Evolutionary conservation across 2,329 filamentous ascomycete species (phyloP).

Genomic region (Colletotrichum eremochloae): DNA sequence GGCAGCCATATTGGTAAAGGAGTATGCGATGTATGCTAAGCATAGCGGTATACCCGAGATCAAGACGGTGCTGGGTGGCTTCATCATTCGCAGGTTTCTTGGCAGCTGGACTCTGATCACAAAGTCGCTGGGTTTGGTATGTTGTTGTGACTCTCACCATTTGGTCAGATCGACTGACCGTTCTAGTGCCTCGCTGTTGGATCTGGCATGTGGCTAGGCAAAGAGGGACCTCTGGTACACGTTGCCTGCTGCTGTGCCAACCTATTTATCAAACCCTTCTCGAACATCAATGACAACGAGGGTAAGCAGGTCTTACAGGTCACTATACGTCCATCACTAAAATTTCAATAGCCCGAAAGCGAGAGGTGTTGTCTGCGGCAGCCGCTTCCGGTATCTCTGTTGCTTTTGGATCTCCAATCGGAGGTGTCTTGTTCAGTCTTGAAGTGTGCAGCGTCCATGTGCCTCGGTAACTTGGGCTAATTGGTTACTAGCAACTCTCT

Average conservation of each 20-base stretch:
- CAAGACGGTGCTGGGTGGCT: conserved; percentile 94
- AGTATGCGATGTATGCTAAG: conserved; percentile 88
- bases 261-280: conserved; percentile 90
- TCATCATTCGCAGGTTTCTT: conserved; percentile 90
- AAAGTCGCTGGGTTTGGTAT: conserved; percentile 88
- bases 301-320: conserved; percentile 60
- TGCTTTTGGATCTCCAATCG: conserved; percentile 93
- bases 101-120: conserved; percentile 89
- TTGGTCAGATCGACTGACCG: conserved; percentile 45
- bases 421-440: conserved; percentile 94
- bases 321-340: not conserved
- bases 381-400: conserved; percentile 94
- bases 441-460: conserved; percentile 66
- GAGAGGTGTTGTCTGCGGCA: conserved; percentile 92
- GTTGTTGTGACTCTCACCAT: conserved; percentile 45
- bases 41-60: conserved; percentile 98
- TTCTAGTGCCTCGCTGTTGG: conserved; percentile 87
- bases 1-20: conserved; percentile 83
- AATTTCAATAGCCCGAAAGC: conserved; percentile 78
- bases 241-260: conserved; percentile 98
- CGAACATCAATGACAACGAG: conserved; percentile 87
- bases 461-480: conserved; percentile 23
- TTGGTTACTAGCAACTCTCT: conserved; percentile 78
- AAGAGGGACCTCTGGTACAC: conserved; percentile 95
- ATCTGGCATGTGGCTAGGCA: conserved; percentile 96